phyloP scores from a whole-genome alignment of 2,329 filamentous ascomycete species.

The Pseudocercospora crystallina region DNA sequence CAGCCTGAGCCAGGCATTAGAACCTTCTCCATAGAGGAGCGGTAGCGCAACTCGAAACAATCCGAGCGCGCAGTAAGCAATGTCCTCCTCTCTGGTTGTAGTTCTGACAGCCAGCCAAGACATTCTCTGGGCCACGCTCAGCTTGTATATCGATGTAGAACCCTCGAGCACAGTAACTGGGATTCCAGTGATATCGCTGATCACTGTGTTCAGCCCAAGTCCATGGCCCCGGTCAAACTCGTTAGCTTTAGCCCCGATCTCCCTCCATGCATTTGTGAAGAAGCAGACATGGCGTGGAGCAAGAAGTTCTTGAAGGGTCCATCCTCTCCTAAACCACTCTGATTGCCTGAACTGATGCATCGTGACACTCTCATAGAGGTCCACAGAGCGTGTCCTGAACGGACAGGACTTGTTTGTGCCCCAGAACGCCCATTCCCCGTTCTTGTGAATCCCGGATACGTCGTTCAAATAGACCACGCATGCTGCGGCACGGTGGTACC shows the following conservation, averaged over 20 bases:
- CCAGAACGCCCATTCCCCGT: too few species aligned
- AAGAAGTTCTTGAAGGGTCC: slow-evolving; percentile 24
- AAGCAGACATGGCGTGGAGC: slow-evolving; percentile 15
- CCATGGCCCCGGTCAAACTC: too few species aligned
- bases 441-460: too few species aligned
- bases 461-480: too few species aligned
- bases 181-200: too few species aligned
- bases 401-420: neutral
- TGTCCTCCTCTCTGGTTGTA: neutral
- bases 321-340: slow-evolving; percentile 13
- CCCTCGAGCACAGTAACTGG: too few species aligned
- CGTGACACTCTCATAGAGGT: neutral
- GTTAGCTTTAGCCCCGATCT: too few species aligned
- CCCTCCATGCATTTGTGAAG: slow-evolving; percentile 2
- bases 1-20: neutral
- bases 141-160: too few species aligned
- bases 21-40: slow-evolving; percentile 10
- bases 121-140: slow-evolving; percentile 7
- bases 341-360: too few species aligned
- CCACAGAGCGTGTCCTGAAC: neutral
- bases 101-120: neutral
- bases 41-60: slow-evolving; percentile 1
- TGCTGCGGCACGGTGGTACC: too few species aligned
- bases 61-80: slow-evolving; percentile 6
- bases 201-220: too few species aligned